A percentile compares a stretch with the other conserved stretches of the same genome.
Conservation (phyloP, 2,329 filamentous ascomycete species). For the Exophiala viscosa region DNA sequence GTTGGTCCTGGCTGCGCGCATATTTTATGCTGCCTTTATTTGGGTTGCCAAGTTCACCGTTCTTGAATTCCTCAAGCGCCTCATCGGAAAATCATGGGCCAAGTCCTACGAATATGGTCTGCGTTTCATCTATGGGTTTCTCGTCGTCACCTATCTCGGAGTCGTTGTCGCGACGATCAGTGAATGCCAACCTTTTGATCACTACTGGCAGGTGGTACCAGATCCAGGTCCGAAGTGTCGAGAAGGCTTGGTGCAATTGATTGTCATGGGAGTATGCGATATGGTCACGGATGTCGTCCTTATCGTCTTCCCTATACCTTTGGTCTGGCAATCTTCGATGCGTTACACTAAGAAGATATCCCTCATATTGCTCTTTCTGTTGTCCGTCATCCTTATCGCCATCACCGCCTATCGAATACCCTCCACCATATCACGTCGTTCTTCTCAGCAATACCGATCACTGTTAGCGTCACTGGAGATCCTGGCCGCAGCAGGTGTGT, state of each 20-base stretch:
- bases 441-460: constrained; percentile 80
- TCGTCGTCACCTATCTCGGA: constrained; percentile 73
- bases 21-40: constrained; percentile 76
- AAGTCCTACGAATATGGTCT: constrained; percentile 69
- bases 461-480: constrained; percentile 87
- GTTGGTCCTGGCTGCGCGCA: constrained; percentile 74
- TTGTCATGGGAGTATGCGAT: constrained; percentile 87
- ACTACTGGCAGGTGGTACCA: constrained; percentile 79
- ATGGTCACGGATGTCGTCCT: constrained; percentile 85
- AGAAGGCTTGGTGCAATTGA: constrained; percentile 77
- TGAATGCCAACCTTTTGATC: constrained; percentile 73
- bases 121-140: constrained; percentile 67
- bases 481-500: constrained; percentile 78
- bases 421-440: constrained; percentile 65
- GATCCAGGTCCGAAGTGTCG: constrained; percentile 84
- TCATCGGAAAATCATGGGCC: constrained; percentile 79
- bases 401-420: constrained; percentile 81
- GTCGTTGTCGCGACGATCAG: constrained; percentile 75
- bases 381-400: constrained; percentile 74
- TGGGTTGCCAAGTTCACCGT: constrained; percentile 91
- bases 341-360: constrained; percentile 71
- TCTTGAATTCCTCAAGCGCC: constrained; percentile 82
- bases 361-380: constrained; percentile 74
- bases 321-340: constrained; percentile 78
- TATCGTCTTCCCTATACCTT: constrained; percentile 81